These are phyloP conservation scores for Adansonia rubrostipa DNA, from an alignment of 441 rosid species.

Conservation along the genomic window DNA sequence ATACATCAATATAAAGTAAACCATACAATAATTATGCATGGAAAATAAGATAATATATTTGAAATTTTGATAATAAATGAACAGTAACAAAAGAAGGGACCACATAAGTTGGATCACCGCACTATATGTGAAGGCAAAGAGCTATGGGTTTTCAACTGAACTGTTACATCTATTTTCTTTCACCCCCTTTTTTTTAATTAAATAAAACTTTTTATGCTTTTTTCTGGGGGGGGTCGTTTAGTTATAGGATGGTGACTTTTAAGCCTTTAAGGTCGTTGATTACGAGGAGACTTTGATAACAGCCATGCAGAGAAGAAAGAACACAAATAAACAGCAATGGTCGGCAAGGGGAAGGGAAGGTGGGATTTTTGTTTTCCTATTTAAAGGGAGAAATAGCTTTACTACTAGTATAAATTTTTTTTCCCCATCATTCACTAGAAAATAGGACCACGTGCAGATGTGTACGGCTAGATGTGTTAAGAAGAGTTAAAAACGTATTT, in stretches of 20 bases:
- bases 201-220: neutral
- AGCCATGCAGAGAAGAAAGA: slow-evolving; percentile 21
- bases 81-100: slow-evolving; percentile 29
- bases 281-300: slow-evolving; percentile 8
- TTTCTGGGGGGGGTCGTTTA: neutral
- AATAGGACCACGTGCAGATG: no score
- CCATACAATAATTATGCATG: neutral
- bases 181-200: neutral
- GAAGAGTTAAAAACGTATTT: no score
- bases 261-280: neutral
- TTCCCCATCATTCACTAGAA: no score
- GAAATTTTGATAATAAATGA: neutral
- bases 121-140: slow-evolving; percentile 45
- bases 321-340: neutral
- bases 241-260: slow-evolving; percentile 17
- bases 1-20: neutral
- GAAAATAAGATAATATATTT: neutral
- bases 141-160: slow-evolving; percentile 9
- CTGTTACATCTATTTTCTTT: neutral
- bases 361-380: no score
- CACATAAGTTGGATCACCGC: slow-evolving; percentile 37
- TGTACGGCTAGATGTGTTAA: no score
- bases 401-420: no score
- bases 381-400: no score
- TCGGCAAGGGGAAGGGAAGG: neutral